Conservation (phyloP, 371 early-diverging fungal genomes). For the Rhizomucor pusillus region DNA sequence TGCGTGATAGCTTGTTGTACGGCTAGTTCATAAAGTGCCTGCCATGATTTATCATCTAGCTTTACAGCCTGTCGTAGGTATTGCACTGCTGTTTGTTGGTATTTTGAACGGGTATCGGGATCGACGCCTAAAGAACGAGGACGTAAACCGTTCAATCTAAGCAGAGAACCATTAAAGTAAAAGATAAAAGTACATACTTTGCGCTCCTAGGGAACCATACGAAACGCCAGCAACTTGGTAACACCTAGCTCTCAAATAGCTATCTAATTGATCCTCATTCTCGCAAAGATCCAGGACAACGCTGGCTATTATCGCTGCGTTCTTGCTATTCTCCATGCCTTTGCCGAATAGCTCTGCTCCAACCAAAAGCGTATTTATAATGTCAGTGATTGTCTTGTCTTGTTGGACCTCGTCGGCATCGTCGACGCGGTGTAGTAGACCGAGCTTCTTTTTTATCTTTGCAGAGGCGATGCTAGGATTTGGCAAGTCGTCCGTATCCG, state of each 20-base stretch:
- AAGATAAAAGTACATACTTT: conserved; percentile 45
- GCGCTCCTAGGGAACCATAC: conserved; percentile 57
- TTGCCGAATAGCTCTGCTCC: conserved; percentile 45
- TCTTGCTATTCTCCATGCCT: conserved; percentile 32
- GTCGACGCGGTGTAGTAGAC: too few species aligned
- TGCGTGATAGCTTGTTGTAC: conserved; percentile 78
- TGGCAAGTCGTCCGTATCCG: not conserved
- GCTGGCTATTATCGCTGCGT: conserved; percentile 42
- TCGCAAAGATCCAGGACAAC: conserved; percentile 20
- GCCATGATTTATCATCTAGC: conserved; percentile 46
- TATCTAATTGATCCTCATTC: not conserved
- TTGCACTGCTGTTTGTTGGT: conserved; percentile 60
- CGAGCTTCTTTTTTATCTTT: too few species aligned
- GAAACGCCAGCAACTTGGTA: conserved; percentile 57
- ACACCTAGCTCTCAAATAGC: conserved; percentile 19
- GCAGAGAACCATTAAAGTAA: not conserved
- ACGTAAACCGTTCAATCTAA: not conserved
- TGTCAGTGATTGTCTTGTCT: conserved; percentile 13
- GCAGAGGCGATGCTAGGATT: too few species aligned
- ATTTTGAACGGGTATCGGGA: conserved; percentile 58
- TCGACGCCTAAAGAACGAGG: conserved; percentile 20
- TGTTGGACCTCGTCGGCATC: not conserved
- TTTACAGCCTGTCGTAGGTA: conserved; percentile 17
- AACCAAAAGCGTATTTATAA: conserved; percentile 39
- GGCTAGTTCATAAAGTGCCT: conserved; percentile 74